Conservation (phyloP, 2,329 filamentous ascomycete genomes). For the Chrysoporthe cubensis region DNA sequence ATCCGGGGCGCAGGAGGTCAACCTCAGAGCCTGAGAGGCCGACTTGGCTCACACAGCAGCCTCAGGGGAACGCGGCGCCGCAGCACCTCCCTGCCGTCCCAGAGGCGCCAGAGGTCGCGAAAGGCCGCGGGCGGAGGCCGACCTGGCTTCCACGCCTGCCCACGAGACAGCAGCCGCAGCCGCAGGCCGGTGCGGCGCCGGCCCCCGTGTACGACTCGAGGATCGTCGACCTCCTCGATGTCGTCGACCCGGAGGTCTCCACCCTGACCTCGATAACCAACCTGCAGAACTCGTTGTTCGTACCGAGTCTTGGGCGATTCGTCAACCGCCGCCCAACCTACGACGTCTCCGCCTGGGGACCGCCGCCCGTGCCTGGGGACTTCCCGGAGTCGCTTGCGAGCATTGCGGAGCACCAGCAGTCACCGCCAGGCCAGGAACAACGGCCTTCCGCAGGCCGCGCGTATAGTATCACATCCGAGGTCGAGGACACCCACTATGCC, state of each 20-base stretch:
- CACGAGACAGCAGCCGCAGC: slow-evolving; percentile 20
- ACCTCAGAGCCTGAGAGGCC: slow-evolving; percentile 35
- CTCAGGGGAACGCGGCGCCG: slow-evolving; percentile 1
- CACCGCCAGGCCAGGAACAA: slow-evolving; percentile 30
- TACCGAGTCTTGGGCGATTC: slow-evolving; percentile 77
- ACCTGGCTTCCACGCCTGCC: slow-evolving; percentile 16
- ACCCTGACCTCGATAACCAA: slow-evolving; percentile 85
- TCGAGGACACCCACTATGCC: slow-evolving; percentile 75
- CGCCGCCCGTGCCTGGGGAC: slow-evolving; percentile 28
- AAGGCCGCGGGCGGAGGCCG: slow-evolving; percentile 5
- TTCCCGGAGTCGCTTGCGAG: slow-evolving; percentile 34
- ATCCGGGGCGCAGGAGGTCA: slow-evolving; percentile 30
- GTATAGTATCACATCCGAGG: slow-evolving; percentile 66
- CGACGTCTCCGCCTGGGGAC: slow-evolving; percentile 60
- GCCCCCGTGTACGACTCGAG: slow-evolving; percentile 34
- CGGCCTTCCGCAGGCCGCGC: slow-evolving; percentile 34
- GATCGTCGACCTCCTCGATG: slow-evolving; percentile 38
- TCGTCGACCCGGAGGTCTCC: slow-evolving; percentile 76
- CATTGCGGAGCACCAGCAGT: slow-evolving; percentile 28
- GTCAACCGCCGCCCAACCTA: slow-evolving; percentile 82
- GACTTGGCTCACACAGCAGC: slow-evolving; percentile 25
- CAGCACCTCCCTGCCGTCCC: slow-evolving; percentile 24
- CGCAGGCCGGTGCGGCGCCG: neutral
- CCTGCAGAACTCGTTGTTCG: slow-evolving; percentile 86
- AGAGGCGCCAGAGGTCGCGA: slow-evolving; percentile 8